A percentile compares a stretch with the other conserved stretches of the same genome.
phyloP scores from a whole-genome alignment of 805 yeast genomes.

The Tetrapisispora pingtungensis region DNA sequence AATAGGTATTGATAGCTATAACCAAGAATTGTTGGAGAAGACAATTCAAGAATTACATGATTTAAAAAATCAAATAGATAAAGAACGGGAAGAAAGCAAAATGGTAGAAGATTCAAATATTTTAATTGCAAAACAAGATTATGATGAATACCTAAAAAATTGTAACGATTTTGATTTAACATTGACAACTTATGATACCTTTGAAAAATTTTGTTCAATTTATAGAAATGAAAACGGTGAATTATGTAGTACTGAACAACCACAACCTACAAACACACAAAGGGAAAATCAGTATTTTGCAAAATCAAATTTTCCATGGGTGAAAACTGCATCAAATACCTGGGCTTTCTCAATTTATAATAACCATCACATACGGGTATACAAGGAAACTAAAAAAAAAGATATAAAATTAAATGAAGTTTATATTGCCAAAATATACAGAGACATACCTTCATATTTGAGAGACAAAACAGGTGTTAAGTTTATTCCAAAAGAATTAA shows the following conservation, averaged over 20 bases:
- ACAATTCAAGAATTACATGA: constrained; percentile 28
- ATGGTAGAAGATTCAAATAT: constrained; percentile 7
- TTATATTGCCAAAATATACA: constrained; percentile 13
- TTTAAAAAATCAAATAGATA: constrained; percentile 14
- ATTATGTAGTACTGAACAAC: not conserved
- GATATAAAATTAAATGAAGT: constrained; percentile 1
- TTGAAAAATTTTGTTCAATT: constrained; percentile 25
- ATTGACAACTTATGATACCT: constrained; percentile 33
- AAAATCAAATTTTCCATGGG: constrained; percentile 30
- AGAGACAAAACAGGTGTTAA: constrained; percentile 9
- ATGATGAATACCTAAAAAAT: constrained; percentile 9
- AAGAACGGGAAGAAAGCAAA: constrained; percentile 6
- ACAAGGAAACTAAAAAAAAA: constrained; percentile 14
- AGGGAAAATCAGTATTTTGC: constrained; percentile 13
- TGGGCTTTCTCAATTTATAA: constrained; percentile 27
- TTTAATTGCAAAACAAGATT: constrained; percentile 6
- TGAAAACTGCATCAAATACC: constrained; percentile 20
- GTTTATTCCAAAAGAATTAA: constrained; percentile 9
- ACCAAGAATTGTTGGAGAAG: constrained; percentile 22
- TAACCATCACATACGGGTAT: constrained; percentile 17
- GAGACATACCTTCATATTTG: constrained; percentile 13
- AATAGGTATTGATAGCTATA: constrained; percentile 25
- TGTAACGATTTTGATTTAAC: constrained; percentile 24
- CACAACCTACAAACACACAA: not conserved
- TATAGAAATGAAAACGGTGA: not conserved